Evolutionary conservation across 2,329 filamentous ascomycete species (phyloP).

Genomic region (Gaeumannomyces tritici): DNA sequence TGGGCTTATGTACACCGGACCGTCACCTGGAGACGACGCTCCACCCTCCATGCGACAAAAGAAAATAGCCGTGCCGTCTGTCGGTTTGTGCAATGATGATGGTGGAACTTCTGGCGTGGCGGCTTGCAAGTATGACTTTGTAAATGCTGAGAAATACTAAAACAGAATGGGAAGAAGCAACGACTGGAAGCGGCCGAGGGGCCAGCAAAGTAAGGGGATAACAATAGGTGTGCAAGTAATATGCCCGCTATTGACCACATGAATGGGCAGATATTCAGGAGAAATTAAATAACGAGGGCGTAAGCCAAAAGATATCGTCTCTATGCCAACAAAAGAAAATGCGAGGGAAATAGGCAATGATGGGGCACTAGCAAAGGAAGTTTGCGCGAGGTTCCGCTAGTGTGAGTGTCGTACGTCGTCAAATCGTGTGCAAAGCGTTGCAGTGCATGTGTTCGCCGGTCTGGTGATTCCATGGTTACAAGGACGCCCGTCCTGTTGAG

Average conservation of each 20-base stretch:
- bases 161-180: neutral
- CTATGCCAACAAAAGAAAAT: neutral
- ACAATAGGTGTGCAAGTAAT: neutral
- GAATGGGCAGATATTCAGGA: neutral
- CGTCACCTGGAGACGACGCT: neutral
- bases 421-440: neutral
- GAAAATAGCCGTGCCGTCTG: neutral
- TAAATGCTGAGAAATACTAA: neutral
- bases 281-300: neutral
- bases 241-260: neutral
- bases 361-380: neutral
- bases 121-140: neutral
- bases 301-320: neutral
- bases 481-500: neutral
- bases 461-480: neutral
- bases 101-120: neutral
- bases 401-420: neutral
- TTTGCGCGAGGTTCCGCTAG: neutral
- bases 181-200: neutral
- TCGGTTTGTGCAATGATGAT: neutral
- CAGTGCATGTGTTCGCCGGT: neutral
- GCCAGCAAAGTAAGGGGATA: slow-evolving; percentile 1
- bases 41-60: neutral
- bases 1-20: neutral
- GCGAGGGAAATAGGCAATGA: neutral